Percentiles rank a stretch among this genome's conserved stretches.
Evolutionary conservation across 2,329 filamentous ascomycete genomes (phyloP).

Genomic region (Ampelomyces quisqualis): DNA sequence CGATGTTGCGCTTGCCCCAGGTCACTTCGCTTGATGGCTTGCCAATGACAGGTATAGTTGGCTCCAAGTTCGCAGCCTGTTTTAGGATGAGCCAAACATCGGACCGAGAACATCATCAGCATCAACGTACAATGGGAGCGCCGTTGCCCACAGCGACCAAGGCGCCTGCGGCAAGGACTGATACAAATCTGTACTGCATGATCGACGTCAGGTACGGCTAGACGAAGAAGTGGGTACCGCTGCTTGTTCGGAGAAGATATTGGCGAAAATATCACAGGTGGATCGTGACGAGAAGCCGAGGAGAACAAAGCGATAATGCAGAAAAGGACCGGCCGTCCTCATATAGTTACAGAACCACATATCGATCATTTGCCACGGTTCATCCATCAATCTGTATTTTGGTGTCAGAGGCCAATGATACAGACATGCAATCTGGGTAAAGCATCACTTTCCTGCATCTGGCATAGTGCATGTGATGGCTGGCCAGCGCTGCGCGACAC

Average conservation of each 20-base stretch:
- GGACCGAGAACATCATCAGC: neutral
- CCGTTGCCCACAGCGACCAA: conserved; percentile 23
- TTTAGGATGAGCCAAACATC: neutral
- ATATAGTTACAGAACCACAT: conserved; percentile 13
- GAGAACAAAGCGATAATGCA: conserved; percentile 1
- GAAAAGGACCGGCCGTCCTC: conserved; percentile 8
- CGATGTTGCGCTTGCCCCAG: conserved; percentile 15
- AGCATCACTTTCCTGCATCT: conserved; percentile 8
- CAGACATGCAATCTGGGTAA: conserved; percentile 21
- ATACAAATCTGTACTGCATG: conserved; percentile 35
- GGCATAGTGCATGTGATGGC: conserved; percentile 2
- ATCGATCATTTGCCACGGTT: conserved; percentile 9
- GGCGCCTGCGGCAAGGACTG: conserved; percentile 26
- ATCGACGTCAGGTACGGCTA: neutral
- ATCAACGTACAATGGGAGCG: conserved; percentile 26
- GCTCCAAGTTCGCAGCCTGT: no score
- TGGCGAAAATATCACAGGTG: conserved; percentile 2
- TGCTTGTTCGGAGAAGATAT: conserved; percentile 3
- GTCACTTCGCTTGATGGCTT: conserved; percentile 17
- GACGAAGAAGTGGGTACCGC: conserved; percentile 2
- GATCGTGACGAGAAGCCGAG: conserved; percentile 6
- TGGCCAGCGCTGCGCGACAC: conserved; percentile 7
- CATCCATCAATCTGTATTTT: conserved; percentile 2
- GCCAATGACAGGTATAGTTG: conserved; percentile 16
- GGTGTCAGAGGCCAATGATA: conserved; percentile 18